These are phyloP conservation scores for Neofusicoccum umdonicola DNA, from an alignment of 2,329 filamentous ascomycete species.

Conservation along the genomic window DNA sequence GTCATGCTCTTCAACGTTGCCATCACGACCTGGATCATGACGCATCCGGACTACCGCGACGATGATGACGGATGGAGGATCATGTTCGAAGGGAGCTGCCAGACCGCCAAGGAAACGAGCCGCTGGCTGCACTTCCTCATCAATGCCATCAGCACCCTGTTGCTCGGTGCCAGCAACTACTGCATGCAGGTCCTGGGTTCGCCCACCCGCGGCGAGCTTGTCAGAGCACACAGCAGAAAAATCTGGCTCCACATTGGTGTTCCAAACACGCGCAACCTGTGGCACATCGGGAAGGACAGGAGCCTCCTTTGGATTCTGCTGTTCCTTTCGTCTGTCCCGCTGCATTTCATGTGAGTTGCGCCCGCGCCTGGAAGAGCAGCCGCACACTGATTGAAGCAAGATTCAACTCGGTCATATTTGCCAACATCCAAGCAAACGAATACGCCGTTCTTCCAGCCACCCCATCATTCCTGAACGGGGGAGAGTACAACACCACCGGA, in stretches of 20 bases:
- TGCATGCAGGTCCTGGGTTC: conserved; percentile 53
- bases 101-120: background rate
- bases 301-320: conserved; percentile 24
- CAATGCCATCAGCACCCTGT: conserved; percentile 10
- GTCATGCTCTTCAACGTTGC: background rate
- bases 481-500: background rate
- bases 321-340: conserved; percentile 32
- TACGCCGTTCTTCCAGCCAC: background rate
- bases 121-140: conserved; percentile 22
- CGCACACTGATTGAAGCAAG: background rate
- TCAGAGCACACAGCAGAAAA: conserved; percentile 44
- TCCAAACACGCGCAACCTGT: conserved; percentile 41
- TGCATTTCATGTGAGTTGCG: conserved; percentile 36
- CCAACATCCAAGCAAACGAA: conserved; percentile 5
- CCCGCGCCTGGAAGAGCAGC: too few species aligned
- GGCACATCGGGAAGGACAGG: conserved; percentile 23
- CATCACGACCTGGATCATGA: background rate
- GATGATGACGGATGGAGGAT: background rate
- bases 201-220: conserved; percentile 50
- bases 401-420: conserved; percentile 8
- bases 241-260: conserved; percentile 48
- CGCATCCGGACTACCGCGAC: background rate
- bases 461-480: background rate
- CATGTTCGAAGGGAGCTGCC: conserved; percentile 5
- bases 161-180: conserved; percentile 41